Conservation (phyloP, 2,329 filamentous ascomycete species). For the Tolypocladium amazonense region DNA sequence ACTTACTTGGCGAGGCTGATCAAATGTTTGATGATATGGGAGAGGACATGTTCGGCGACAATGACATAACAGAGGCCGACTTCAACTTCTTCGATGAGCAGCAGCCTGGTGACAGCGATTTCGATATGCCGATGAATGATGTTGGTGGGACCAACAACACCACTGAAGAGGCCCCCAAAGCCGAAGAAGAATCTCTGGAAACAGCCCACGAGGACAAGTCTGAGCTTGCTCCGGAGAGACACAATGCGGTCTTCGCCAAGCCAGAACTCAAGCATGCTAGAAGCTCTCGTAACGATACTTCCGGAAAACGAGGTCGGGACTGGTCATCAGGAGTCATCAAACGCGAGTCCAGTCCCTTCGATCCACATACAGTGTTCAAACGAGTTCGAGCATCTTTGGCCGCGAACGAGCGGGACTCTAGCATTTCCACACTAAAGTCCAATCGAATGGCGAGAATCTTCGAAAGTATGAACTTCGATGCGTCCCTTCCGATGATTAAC, state of each 20-base stretch:
- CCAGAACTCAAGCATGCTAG: constrained; percentile 48
- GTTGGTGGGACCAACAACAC: constrained; percentile 6
- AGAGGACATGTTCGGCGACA: constrained; percentile 61
- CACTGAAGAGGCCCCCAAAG: constrained; percentile 6
- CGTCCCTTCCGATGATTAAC: constrained; percentile 40
- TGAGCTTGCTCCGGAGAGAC: constrained; percentile 9
- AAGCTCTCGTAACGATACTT: constrained; percentile 37
- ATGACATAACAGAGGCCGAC: constrained; percentile 69
- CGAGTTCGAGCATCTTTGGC: constrained; percentile 38
- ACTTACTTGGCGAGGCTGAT: constrained; percentile 37
- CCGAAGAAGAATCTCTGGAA: constrained; percentile 7
- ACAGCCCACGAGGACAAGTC: constrained; percentile 5
- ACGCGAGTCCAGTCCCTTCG: constrained; percentile 45
- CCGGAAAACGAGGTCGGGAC: constrained; percentile 17
- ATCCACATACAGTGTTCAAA: constrained; percentile 48
- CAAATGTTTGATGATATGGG: constrained; percentile 60
- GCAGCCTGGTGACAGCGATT: constrained; percentile 30
- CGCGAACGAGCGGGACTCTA: constrained; percentile 9
- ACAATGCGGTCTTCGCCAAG: constrained; percentile 41
- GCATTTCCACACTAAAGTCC: constrained; percentile 9
- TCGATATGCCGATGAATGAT: constrained; percentile 22
- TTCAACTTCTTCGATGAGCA: constrained; percentile 74
- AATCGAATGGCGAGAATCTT: constrained; percentile 36
- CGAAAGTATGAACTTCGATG: constrained; percentile 43
- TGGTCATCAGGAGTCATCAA: constrained; percentile 27